phyloP scores from a whole-genome alignment of 2,329 filamentous ascomycete species.

The Hymenoscyphus occultus region DNA sequence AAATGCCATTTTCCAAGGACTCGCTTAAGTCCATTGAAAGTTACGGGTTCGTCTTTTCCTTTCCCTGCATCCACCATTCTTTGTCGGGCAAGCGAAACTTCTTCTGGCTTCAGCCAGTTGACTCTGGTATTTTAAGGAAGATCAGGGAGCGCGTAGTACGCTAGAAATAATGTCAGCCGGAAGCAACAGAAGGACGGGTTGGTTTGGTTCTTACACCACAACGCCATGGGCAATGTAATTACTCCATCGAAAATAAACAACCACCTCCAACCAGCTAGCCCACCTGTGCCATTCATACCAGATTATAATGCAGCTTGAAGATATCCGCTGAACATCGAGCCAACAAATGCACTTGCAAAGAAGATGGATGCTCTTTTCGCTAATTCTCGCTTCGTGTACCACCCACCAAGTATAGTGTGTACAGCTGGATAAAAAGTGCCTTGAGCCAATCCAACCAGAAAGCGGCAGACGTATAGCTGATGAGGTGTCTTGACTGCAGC shows the following conservation, averaged over 20 bases:
- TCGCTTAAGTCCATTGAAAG: slow-evolving; percentile 29
- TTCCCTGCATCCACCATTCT: slow-evolving; percentile 24
- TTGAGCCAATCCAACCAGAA: slow-evolving; percentile 53
- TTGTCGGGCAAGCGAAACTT: slow-evolving; percentile 18
- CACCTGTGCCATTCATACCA: slow-evolving; percentile 39
- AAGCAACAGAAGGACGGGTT: no score
- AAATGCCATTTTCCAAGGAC: slow-evolving; percentile 37
- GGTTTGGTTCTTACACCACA: slow-evolving; percentile 24
- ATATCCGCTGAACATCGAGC: slow-evolving; percentile 44
- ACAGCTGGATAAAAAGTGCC: slow-evolving; percentile 37
- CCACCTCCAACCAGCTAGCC: slow-evolving; percentile 44
- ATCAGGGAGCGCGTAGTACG: slow-evolving; percentile 24
- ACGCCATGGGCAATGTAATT: slow-evolving; percentile 32
- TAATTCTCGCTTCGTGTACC: slow-evolving; percentile 44
- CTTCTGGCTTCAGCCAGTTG: slow-evolving; percentile 20
- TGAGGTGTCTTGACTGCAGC: slow-evolving; percentile 48
- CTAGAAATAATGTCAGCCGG: slow-evolving; percentile 3
- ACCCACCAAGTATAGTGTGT: slow-evolving; percentile 38
- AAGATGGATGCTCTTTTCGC: slow-evolving; percentile 43
- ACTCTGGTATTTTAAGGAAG: slow-evolving; percentile 25
- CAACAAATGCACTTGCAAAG: slow-evolving; percentile 37
- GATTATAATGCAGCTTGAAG: slow-evolving; percentile 42
- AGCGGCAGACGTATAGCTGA: slow-evolving; percentile 51
- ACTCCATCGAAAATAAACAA: slow-evolving; percentile 40
- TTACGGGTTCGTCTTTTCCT: slow-evolving; percentile 23